A percentile compares a stretch with the other conserved stretches of the same genome.
Evolutionary conservation across 2,329 filamentous ascomycete genomes (phyloP).

Genomic region (Fusarium sp.): DNA sequence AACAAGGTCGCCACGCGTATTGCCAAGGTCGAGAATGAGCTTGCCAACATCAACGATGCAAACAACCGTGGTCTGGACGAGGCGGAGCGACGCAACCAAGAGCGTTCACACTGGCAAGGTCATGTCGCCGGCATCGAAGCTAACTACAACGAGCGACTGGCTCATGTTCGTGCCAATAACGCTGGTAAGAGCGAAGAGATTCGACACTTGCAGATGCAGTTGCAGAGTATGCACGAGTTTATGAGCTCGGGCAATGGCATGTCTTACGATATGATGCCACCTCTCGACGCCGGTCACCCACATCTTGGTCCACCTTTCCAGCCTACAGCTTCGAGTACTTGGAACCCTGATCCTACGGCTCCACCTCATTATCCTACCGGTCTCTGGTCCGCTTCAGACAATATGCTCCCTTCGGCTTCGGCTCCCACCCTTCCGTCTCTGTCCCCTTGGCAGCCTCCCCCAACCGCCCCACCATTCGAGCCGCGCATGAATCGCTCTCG

Average conservation of each 20-base stretch:
- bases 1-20: constrained; percentile 80
- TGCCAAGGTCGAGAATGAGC: constrained; percentile 78
- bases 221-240: constrained; percentile 51
- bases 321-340: constrained; percentile 42
- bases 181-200: constrained; percentile 50
- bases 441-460: constrained; percentile 54
- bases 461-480: constrained; percentile 54
- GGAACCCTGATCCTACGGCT: constrained; percentile 54
- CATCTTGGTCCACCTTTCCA: constrained; percentile 47
- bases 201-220: constrained; percentile 49
- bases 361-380: constrained; percentile 52
- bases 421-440: constrained; percentile 50
- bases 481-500: constrained; percentile 58
- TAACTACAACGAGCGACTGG: constrained; percentile 59
- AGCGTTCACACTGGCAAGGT: constrained; percentile 61
- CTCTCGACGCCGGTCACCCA: constrained; percentile 41
- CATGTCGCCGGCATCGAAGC: constrained; percentile 61
- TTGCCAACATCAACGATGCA: constrained; percentile 76
- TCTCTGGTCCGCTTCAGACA: constrained; percentile 55
- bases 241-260: constrained; percentile 52
- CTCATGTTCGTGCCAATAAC: constrained; percentile 54
- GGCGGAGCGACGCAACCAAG: constrained; percentile 69
- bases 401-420: constrained; percentile 50
- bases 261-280: constrained; percentile 48
- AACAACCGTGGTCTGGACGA: constrained; percentile 74